A percentile compares a stretch with the other conserved stretches of the same genome.
phyloP scores from a whole-genome alignment of 495 filamentous ascomycete species.

The Hypoxylon fragiforme region DNA sequence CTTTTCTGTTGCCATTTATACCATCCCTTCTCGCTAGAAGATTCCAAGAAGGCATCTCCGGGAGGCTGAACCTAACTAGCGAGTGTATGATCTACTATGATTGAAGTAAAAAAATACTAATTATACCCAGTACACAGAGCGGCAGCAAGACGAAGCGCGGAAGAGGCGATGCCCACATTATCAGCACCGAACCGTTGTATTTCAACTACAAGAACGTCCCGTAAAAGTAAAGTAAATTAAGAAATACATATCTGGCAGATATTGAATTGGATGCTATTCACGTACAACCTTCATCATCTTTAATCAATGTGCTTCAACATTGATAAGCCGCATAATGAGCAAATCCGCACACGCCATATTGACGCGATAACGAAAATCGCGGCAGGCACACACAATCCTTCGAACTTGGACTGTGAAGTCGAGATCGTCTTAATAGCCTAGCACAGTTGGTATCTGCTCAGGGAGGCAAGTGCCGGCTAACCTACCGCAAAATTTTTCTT shows the following conservation, averaged over 20 bases:
- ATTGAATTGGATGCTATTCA: background rate
- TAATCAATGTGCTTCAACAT: slow-evolving; percentile 42
- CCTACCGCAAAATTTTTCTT: too few species aligned
- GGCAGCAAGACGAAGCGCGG: slow-evolving; percentile 36
- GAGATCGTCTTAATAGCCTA: slow-evolving; percentile 40
- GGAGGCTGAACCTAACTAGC: slow-evolving; percentile 45
- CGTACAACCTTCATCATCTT: slow-evolving; percentile 45
- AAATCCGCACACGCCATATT: slow-evolving; percentile 39
- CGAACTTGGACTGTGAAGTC: slow-evolving; percentile 55
- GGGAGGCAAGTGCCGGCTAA: too few species aligned
- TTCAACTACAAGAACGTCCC: slow-evolving; percentile 36
- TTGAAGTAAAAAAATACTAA: slow-evolving; percentile 42
- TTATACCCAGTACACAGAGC: slow-evolving; percentile 36
- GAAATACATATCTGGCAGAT: slow-evolving; percentile 1
- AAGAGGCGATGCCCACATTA: slow-evolving; percentile 37
- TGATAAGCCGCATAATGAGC: slow-evolving; percentile 37
- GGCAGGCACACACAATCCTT: slow-evolving; percentile 48
- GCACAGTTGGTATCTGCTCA: slow-evolving; percentile 16
- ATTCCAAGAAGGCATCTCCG: slow-evolving; percentile 48
- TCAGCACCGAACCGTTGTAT: slow-evolving; percentile 32
- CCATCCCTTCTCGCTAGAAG: background rate
- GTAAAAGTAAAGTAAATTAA: background rate
- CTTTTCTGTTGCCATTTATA: background rate
- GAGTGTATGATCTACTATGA: slow-evolving; percentile 47
- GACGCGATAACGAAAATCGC: slow-evolving; percentile 45